Evolutionary conservation across 2,329 filamentous ascomycete species (phyloP), one percentile per base, ranked within the genome.

Genomic region (Phaeoacremonium minimum): DNA sequence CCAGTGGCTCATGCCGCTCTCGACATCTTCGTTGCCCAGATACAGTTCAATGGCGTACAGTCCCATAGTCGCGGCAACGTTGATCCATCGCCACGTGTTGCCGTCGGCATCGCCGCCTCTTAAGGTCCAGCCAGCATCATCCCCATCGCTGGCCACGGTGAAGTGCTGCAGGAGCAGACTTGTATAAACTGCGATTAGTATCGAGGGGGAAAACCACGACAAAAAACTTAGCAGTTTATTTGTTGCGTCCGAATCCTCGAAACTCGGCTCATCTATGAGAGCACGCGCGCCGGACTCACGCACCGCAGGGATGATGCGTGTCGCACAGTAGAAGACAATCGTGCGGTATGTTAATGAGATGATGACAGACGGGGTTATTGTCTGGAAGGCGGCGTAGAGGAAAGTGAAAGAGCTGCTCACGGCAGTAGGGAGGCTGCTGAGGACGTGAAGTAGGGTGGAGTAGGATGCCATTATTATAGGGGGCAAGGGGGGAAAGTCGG

Each of bases 401-500:
- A 97, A 87, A 45, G 83, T 87, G 52, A 95, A 83, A 0, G 83
- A 85, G 1, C 87, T 90, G 59, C 87, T 85, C 4, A 94, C 80
- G 18, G 86, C 89, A 4, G 77, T 83, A 4, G 88, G 91, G n/a
- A 95, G 71, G 4, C 83, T 84, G 38, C 87, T 85, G 26, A 97
- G 69, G 32, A 90, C 77, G 49, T 94, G 87, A 32, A 96, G 71
- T 30, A 97, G 69, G 1, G 91, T 96, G 17, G 89, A 91, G 63
- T 96, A 97, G 6, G 90, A 96, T 5, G 91, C 93, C 91, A 97
- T 97, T 60, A 98, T 91, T 46, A 97, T 89, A 1, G 93, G 93
- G 12, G 93, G 93, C 30, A 98, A 73, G n/a, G 93, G 93, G 28
- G 93, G 93, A 43, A 97, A 93, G 17, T 95, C 90, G n/a, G 86